phyloP scores from a whole-genome alignment of 257 asterid genomes.

The Jacaranda mimosifolia region DNA sequence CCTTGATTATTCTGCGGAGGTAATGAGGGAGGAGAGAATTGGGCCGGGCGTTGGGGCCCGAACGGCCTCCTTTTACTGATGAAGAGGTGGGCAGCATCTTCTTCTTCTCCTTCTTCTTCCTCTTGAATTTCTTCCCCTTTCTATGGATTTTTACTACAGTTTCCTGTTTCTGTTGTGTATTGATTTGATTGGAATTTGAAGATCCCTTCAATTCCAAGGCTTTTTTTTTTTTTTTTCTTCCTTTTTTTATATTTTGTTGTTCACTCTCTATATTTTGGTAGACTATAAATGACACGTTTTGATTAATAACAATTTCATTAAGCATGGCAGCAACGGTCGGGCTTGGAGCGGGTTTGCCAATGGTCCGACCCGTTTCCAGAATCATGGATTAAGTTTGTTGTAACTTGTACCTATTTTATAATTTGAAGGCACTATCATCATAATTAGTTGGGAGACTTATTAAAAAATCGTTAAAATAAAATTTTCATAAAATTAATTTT shows the following conservation, averaged over 20 bases:
- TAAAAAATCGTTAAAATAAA: too few relatives aligned
- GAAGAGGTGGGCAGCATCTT: slow-evolving; percentile 91
- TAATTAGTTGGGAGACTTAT: too few relatives aligned
- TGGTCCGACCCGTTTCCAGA: too few relatives aligned
- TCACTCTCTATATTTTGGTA: slow-evolving; percentile 33
- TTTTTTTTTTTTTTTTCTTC: neutral
- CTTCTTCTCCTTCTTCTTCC: slow-evolving; percentile 47
- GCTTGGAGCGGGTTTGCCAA: too few relatives aligned
- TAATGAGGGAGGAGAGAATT: slow-evolving; percentile 80
- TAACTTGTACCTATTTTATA: too few relatives aligned
- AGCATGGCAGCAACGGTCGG: too few relatives aligned
- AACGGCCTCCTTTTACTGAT: slow-evolving; percentile 68
- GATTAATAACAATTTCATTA: too few relatives aligned
- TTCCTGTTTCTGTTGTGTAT: slow-evolving; percentile 4
- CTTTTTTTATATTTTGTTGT: slow-evolving; percentile 3
- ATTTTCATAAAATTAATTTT: too few relatives aligned
- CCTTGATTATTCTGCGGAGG: slow-evolving; percentile 95
- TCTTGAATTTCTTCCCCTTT: slow-evolving; percentile 31
- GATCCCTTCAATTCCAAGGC: slow-evolving; percentile 42
- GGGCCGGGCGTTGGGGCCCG: slow-evolving; percentile 74
- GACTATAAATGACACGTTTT: slow-evolving; percentile 27
- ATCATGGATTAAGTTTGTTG: too few relatives aligned
- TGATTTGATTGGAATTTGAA: slow-evolving; percentile 39
- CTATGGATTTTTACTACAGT: slow-evolving; percentile 20
- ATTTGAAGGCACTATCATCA: too few relatives aligned